Evolutionary conservation across 163 green algal species (phyloP), one percentile per base, ranked within the genome.

Genomic region (Trebouxia gelatinosa): DNA sequence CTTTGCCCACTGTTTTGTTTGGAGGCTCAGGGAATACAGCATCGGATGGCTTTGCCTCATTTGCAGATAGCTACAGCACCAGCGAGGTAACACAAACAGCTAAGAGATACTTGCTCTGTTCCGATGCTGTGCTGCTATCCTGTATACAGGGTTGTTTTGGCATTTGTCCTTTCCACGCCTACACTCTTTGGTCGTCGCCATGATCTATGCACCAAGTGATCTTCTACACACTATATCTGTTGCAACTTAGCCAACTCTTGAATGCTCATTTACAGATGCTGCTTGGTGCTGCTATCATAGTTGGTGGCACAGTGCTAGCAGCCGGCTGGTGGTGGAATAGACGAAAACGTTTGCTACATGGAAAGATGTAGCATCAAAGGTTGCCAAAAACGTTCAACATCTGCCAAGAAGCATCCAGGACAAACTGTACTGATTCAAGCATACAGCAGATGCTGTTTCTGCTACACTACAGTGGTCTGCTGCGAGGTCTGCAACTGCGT

Each of bases 261-360:
- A 54, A 54, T 54, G 11, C 38, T 35, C 3, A 2, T 17, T 38
- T 61, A 39, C 74, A 80, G 74, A 16, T 74, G 40, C 35, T 66
- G 58, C 21, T 80, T 7, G 74, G 40, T 46, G 68, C 68, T 43
- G 68, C 74, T 32, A 28, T 80, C 3, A 34, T 74, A 1, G 29
- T 70, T 35, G 74, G 34, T 29, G 59, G 74, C 28, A 17, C 58
- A 65, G 4, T 72, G 2, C 57, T 70, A 31, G 74, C 74, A 43
- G 58, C 58, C 23, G 74, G 58, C 5, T 74, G 57, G 74, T 80
- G 74, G 74, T 72, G 50, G 34, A 70, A 70, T 16, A 65, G 77
- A 19, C 77, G 77, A 17, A 58, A 70, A 26, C 65, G 77, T 78
- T 19, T 81, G 32, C 39, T 72, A 6, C 31, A 51, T 13, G 64